These are phyloP conservation scores for Colletotrichum tofieldiae DNA, from an alignment of 2,329 filamentous ascomycete genomes.

Conservation along the genomic window DNA sequence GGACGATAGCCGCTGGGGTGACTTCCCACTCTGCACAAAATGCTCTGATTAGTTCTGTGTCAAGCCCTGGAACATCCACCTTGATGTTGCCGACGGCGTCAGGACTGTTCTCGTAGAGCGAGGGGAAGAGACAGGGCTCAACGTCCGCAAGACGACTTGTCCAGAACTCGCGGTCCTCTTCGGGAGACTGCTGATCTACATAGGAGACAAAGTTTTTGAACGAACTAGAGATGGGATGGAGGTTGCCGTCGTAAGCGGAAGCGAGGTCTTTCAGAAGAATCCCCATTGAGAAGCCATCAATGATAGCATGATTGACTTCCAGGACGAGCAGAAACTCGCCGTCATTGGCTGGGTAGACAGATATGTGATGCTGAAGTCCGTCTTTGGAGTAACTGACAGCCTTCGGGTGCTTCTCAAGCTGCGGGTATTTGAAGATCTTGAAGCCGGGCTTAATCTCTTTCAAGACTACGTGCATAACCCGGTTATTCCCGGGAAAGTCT, in stretches of 20 bases:
- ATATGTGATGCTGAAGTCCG: slow-evolving; percentile 1
- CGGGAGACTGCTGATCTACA: slow-evolving; percentile 23
- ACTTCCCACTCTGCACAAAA: slow-evolving; percentile 13
- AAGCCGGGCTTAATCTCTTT: slow-evolving; percentile 8
- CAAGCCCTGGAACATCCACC: background rate
- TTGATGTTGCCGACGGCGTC: background rate
- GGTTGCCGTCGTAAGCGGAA: background rate
- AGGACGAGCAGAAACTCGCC: background rate
- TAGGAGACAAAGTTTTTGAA: slow-evolving; percentile 43
- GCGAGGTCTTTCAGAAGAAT: background rate
- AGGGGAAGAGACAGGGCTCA: slow-evolving; percentile 44
- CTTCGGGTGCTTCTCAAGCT: background rate
- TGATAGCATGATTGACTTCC: slow-evolving; percentile 19
- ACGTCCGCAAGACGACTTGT: slow-evolving; percentile 36
- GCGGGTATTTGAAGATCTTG: background rate
- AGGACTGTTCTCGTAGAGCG: background rate
- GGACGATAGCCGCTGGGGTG: slow-evolving; percentile 3
- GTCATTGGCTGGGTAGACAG: background rate
- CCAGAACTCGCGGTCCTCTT: slow-evolving; percentile 42
- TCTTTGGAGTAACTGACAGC: background rate
- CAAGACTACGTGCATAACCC: slow-evolving; percentile 40
- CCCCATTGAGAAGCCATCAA: slow-evolving; percentile 14
- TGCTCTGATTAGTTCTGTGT: background rate
- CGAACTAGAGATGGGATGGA: background rate
- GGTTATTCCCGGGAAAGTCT: slow-evolving; percentile 29